Evolutionary conservation across 129 eudicot species (phyloP).

Genomic region (Pseudognaphalium luteoalbum): DNA sequence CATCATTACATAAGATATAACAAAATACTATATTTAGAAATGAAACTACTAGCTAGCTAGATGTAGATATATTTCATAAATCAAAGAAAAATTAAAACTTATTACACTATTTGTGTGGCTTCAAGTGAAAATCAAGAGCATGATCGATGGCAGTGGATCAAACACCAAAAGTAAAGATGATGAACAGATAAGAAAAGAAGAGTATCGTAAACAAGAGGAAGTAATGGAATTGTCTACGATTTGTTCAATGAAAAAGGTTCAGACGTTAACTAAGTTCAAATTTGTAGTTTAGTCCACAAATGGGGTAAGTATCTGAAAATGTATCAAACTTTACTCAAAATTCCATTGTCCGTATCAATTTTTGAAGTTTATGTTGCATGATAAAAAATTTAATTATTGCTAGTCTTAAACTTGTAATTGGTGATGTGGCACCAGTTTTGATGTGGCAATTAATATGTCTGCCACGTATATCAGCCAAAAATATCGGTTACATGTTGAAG

Average conservation of each 20-base stretch:
- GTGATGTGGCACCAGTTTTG: too few species aligned
- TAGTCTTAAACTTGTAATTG: too few species aligned
- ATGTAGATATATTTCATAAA: neutral
- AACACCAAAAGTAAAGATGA: conserved; percentile 37
- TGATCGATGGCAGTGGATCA: conserved; percentile 41
- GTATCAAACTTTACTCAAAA: neutral
- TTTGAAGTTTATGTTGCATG: too few species aligned
- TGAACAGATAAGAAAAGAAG: conserved; percentile 40
- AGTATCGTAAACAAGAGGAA: conserved; percentile 42
- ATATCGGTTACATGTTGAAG: too few species aligned
- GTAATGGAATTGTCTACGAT: conserved; percentile 28
- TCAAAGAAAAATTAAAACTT: neutral
- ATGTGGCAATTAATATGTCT: too few species aligned
- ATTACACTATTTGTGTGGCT: conserved; percentile 9
- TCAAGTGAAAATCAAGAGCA: conserved; percentile 48
- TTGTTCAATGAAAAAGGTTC: conserved; percentile 42
- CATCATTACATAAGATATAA: conserved; percentile 19
- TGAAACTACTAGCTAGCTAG: neutral
- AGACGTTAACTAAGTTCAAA: conserved; percentile 1
- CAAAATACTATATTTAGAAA: neutral
- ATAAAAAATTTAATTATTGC: too few species aligned
- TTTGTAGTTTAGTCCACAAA: conserved; percentile 7
- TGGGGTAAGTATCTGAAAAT: neutral
- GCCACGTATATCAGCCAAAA: too few species aligned
- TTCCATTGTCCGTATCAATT: too few species aligned